Base-by-base conservation (phyloP, 2,329 filamentous ascomycete genomes). In the Penicillium verrucosum region DNA sequence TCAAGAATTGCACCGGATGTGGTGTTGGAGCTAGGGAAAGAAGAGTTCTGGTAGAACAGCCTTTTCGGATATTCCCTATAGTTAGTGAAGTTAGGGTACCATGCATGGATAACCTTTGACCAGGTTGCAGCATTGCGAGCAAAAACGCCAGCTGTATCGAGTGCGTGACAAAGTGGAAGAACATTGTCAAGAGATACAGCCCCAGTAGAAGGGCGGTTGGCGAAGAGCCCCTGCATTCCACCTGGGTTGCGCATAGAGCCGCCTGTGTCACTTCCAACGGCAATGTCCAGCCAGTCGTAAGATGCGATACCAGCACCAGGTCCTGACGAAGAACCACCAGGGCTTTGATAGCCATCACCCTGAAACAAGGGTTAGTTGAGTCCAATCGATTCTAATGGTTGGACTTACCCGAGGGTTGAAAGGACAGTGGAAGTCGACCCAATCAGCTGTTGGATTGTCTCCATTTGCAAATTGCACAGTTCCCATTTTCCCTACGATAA, bases 401-500 rank as follows among this genome's bases (percentile, higher is more conserved):
- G 30, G 16, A 51, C 53, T 45, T 54, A 59, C 61, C 16, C 73
- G 64, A 12, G 73, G 70, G 42, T 76, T 76, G 59, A 74, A 75
- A 1, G 75, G 74, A 25, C 65, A 70, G 51, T 70, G 66, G 40
- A 68, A 71, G 45, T 76, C 73, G 0, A 72, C 67, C 71, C 72
- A 70, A 51, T 71, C 67, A 5, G 61, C 66, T 2, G 62, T 68
- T 0, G 69, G 60, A 16, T 51, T 61, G 40, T 72, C 69, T 12
- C 67, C 66, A 25, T 70, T 70, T 1, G 71, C 72, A 56, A 76
- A 76, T 42, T 75, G 69, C 5, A 65, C 64, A 0, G 68, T 67
- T 18, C 70, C 70, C 51, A 69, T 68, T 46, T 75, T 74, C 0
- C 75, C 75, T 1, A 77, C 67, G 3, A 77, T 57, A 2, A 75